Percentiles rank a stretch among this genome's conserved stretches.
Conservation (phyloP, 768 basidiomycete genomes). For the Hygrophorus pudorinus region DNA sequence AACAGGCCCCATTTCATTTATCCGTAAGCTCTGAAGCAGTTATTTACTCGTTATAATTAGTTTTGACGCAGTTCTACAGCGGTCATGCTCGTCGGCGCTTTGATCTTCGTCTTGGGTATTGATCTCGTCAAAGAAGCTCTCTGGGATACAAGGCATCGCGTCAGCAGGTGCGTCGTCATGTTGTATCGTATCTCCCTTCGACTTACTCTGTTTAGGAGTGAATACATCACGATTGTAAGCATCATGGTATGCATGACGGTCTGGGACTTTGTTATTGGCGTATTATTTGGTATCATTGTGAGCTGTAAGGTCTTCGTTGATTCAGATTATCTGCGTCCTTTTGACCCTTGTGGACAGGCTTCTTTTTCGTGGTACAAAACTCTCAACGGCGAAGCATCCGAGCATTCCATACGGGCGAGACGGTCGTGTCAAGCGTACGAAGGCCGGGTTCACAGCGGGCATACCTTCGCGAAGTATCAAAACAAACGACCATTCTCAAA, state of each 20-base stretch:
- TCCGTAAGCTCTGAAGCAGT: constrained; percentile 50
- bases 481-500: constrained; percentile 80
- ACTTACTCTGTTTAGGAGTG: constrained; percentile 33
- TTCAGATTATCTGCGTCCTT: background rate
- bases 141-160: constrained; percentile 90
- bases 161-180: constrained; percentile 57
- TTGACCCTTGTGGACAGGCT: constrained; percentile 31
- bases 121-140: constrained; percentile 93
- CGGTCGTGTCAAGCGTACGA: constrained; percentile 84
- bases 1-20: constrained; percentile 82
- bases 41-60: background rate
- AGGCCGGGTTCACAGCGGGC: constrained; percentile 79
- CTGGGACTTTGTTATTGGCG: constrained; percentile 91
- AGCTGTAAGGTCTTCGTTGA: constrained; percentile 51
- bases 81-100: constrained; percentile 81
- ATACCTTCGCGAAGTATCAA: constrained; percentile 88
- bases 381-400: constrained; percentile 82
- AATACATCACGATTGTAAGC: constrained; percentile 75
- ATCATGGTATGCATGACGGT: constrained; percentile 90
- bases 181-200: background rate
- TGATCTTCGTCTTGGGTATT: constrained; percentile 91
- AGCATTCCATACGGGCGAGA: constrained; percentile 70
- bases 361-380: constrained; percentile 97
- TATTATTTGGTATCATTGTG: constrained; percentile 84
- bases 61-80: constrained; percentile 24